Evolutionary conservation across 371 early-diverging fungal genomes (phyloP), one percentile per base, ranked within the genome.

Genomic region (Basidiobolus meristosporus): DNA sequence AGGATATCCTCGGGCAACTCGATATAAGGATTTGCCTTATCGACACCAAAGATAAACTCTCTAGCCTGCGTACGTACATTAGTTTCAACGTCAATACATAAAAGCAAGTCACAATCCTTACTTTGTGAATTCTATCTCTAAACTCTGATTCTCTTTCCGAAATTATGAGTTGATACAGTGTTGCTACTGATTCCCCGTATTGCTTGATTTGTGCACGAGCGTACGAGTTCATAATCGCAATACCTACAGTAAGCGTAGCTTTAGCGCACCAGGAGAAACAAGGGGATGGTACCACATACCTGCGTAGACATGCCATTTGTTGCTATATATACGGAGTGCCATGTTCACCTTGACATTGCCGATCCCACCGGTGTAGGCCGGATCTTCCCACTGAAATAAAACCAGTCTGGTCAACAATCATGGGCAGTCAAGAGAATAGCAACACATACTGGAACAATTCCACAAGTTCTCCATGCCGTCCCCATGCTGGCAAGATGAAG

Each of bases 271-370:
- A n/a, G n/a, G n/a, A n/a, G n/a, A n/a, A n/a, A n/a, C n/a, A n/a
- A 11, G n/a, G n/a, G n/a, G n/a, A n/a, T n/a, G 19, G 21, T 16
- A 38, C n/a, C n/a, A n/a, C n/a, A 45, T 47, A 61, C 87, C 90
- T 1, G 87, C 86, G 54, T 91, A 91, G 2, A 91, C 95, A 56
- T 96, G 96, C 90, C 91, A 96, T 53, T 92, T 91, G 61, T 76
- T 84, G 45, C 75, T 76, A 41, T 85, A 90, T 43, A 96, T 93
- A 33, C 93, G 73, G 48, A 93, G 55, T 1, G 89, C 71, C 53
- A 90, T 82, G 43, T 80, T 75, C 22, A 90, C 77, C 47, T 96
- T 96, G 50, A 90, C 91, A 51, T 90, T 91, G 52, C 93, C 93
- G 42, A 96, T 85, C 15, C 90, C 90, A 28, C 89, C 88, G 17